Evolutionary conservation across 2,329 filamentous ascomycete genomes (phyloP).

Genomic region (Clarireedia paspali): DNA sequence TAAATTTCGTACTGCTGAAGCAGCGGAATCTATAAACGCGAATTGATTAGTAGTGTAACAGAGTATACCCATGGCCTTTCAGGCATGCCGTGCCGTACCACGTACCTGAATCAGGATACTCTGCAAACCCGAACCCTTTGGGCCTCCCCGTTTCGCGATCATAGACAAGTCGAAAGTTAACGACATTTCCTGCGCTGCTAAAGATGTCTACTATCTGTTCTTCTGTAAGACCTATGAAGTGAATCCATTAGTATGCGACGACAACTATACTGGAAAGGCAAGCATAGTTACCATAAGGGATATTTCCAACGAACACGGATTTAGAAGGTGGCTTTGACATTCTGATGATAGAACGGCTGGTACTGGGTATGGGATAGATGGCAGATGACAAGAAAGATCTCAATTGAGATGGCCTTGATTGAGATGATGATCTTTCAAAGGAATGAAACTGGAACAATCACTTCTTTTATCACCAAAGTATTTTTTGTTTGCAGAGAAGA

Average conservation of each 20-base stretch:
- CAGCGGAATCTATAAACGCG: constrained; percentile 59
- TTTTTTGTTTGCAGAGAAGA: constrained; percentile 10
- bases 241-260: constrained; percentile 9
- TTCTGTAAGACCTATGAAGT: constrained; percentile 73
- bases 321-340: constrained; percentile 73
- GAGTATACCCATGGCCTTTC: not conserved
- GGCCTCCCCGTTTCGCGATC: constrained; percentile 91
- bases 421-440: constrained; percentile 16
- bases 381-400: constrained; percentile 5
- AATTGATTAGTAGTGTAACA: constrained; percentile 1
- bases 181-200: constrained; percentile 78
- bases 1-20: constrained; percentile 88
- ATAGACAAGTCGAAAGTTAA: constrained; percentile 89
- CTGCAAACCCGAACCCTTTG: constrained; percentile 94
- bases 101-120: constrained; percentile 83
- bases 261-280: not conserved
- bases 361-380: constrained; percentile 7
- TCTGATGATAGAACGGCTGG: constrained; percentile 26
- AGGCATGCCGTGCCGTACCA: not conserved
- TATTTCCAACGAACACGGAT: constrained; percentile 80
- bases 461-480: constrained; percentile 11
- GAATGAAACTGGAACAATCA: constrained; percentile 16
- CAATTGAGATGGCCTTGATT: constrained; percentile 15
- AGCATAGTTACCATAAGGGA: constrained; percentile 58
- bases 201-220: constrained; percentile 95